Percentiles rank a stretch among this genome's conserved stretches.
Evolutionary conservation across 2,329 filamentous ascomycete genomes (phyloP).

Genomic region (Cadophora sp.): DNA sequence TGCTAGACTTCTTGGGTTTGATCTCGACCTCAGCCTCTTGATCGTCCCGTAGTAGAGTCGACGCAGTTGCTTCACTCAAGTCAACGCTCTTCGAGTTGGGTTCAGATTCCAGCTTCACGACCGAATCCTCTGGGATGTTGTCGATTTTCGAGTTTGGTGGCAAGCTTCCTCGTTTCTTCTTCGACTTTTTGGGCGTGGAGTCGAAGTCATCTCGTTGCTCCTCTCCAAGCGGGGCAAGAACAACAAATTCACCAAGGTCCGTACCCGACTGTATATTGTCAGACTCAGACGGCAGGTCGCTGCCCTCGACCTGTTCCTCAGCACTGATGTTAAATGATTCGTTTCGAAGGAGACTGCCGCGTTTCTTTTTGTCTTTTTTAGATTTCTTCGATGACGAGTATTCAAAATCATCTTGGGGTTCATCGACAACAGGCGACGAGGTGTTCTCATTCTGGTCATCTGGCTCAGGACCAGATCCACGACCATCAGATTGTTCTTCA

Average conservation of each 20-base stretch:
- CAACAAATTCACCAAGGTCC: not conserved
- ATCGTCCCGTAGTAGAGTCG: not conserved
- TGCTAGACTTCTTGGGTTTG: slow-evolving; percentile 16
- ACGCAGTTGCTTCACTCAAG: not conserved
- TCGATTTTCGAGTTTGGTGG: slow-evolving; percentile 20
- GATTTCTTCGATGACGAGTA: slow-evolving; percentile 24
- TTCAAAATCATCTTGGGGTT: slow-evolving; percentile 31
- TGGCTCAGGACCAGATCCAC: not conserved
- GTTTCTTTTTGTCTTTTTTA: slow-evolving; percentile 28
- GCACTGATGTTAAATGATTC: not conserved
- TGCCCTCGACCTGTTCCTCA: not conserved
- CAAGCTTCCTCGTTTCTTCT: slow-evolving; percentile 31
- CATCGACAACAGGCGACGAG: not conserved
- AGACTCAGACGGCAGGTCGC: not conserved
- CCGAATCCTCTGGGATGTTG: not conserved
- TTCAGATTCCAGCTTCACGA: not conserved
- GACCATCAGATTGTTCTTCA: slow-evolving; percentile 16
- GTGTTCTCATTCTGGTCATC: slow-evolving; percentile 2
- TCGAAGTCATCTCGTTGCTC: slow-evolving; percentile 1
- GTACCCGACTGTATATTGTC: not conserved
- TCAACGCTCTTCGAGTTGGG: not conserved
- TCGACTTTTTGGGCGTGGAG: not conserved
- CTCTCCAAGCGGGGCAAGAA: not conserved
- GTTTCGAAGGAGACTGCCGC: slow-evolving; percentile 10
- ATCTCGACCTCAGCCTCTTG: not conserved